A percentile compares a stretch with the other conserved stretches of the same genome.
Evolutionary conservation across 1,284 basidiomycete genomes (phyloP).

Genomic region (Ganoderma sinense): DNA sequence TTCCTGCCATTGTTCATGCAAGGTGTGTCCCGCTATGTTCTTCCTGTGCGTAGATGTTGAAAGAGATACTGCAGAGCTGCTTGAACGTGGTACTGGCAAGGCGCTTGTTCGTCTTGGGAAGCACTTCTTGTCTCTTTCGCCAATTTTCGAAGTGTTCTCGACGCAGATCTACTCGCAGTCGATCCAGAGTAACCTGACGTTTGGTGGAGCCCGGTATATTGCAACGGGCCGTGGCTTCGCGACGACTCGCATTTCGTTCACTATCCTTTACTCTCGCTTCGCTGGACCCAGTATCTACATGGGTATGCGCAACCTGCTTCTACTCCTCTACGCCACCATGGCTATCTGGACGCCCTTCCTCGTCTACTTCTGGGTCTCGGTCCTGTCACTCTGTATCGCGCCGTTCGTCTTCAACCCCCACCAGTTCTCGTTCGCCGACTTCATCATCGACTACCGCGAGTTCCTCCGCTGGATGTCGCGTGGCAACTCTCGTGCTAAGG

Average conservation of each 20-base stretch:
- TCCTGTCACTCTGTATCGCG: slow-evolving; percentile 90
- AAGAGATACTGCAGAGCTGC: slow-evolving; percentile 68
- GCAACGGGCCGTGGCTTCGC: slow-evolving; percentile 98
- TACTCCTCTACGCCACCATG: slow-evolving; percentile 91
- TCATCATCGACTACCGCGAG: slow-evolving; percentile 97
- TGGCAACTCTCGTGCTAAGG: slow-evolving; percentile 93
- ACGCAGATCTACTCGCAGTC: slow-evolving; percentile 98
- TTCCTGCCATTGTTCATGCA: slow-evolving; percentile 96
- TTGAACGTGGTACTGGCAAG: slow-evolving; percentile 93
- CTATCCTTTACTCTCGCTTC: slow-evolving; percentile 95
- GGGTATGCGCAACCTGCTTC: slow-evolving; percentile 90
- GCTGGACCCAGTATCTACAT: slow-evolving; percentile 98
- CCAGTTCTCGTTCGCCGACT: slow-evolving; percentile 95
- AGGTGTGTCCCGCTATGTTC: slow-evolving; percentile 57
- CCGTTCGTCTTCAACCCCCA: slow-evolving; percentile 99
- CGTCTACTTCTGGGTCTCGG: slow-evolving; percentile 97
- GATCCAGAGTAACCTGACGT: slow-evolving; percentile 93
- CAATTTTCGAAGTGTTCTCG: slow-evolving; percentile 96
- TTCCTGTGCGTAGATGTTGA: slow-evolving; percentile 6
- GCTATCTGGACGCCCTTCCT: slow-evolving; percentile 92
- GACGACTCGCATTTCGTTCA: slow-evolving; percentile 93
- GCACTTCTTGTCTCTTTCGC: slow-evolving; percentile 94
- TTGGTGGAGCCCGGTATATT: slow-evolving; percentile 96
- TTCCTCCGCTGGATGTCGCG: slow-evolving; percentile 98
- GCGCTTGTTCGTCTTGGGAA: slow-evolving; percentile 93